These are phyloP conservation scores for Apiospora koreana DNA, from an alignment of 2,329 filamentous ascomycete species.

Conservation along the genomic window DNA sequence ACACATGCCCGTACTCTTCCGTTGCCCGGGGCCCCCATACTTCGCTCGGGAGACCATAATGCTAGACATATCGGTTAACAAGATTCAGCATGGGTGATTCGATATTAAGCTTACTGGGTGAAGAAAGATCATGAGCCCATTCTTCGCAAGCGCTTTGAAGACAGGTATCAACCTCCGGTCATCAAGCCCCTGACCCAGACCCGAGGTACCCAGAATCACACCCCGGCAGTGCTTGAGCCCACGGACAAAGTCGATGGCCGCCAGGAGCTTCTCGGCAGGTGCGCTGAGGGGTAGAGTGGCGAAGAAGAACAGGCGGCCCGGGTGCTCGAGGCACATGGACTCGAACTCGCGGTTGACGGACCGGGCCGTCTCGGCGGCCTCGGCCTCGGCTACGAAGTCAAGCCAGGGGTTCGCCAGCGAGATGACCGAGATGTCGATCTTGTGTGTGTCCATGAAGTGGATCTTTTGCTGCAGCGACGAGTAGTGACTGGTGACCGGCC, in stretches of 20 bases:
- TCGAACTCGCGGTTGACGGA: conserved; percentile 80
- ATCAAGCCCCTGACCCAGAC: conserved; percentile 78
- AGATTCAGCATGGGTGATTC: background rate
- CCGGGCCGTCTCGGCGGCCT: conserved; percentile 64
- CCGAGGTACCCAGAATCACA: conserved; percentile 86
- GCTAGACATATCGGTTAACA: conserved; percentile 34
- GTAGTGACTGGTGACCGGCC: conserved; percentile 83
- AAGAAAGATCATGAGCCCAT: conserved; percentile 71
- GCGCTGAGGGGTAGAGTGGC: conserved; percentile 78
- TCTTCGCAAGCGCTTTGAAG: conserved; percentile 67
- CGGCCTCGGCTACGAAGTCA: conserved; percentile 69
- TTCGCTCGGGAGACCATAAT: conserved; percentile 81
- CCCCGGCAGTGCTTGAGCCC: conserved; percentile 71
- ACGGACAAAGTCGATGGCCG: conserved; percentile 64
- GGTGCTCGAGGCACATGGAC: conserved; percentile 64
- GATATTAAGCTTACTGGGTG: conserved; percentile 57
- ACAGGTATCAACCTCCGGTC: conserved; percentile 73
- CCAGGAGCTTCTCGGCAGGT: conserved; percentile 59
- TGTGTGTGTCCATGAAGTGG: conserved; percentile 83
- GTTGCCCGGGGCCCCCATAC: conserved; percentile 74
- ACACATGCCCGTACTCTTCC: conserved; percentile 79
- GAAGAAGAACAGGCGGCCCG: conserved; percentile 78
- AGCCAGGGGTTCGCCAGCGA: conserved; percentile 94
- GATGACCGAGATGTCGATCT: conserved; percentile 80
- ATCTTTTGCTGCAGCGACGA: conserved; percentile 79